Base-by-base conservation (phyloP, 2,329 filamentous ascomycete species). In the Fusarium marasasianum region DNA sequence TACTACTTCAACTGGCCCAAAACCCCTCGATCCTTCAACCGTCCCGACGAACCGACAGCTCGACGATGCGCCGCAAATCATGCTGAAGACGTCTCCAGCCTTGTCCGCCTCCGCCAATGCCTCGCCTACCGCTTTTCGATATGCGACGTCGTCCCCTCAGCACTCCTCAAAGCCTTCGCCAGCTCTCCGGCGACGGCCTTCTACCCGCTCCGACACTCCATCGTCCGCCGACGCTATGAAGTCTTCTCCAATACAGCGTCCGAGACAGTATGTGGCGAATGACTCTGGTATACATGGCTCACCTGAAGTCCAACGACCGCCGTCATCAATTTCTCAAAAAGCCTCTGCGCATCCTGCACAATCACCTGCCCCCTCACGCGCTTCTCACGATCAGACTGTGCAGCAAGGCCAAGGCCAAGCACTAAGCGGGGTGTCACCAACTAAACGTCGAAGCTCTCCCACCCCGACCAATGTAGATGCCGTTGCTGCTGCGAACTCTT, bases 51-150 rank as follows among this genome's bases (percentile, higher is more conserved):
- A 63, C 54, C 69, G 58, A 76, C 56, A 64, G 59, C 72, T 70
- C 38, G 80, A 87, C 82, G 81, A 87, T 86, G 86, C 82, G 82
- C 81, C 82, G 82, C 82, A 82, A 84, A 88, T 82, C 85, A 90
- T 90, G 88, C 86, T 90, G 86, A 88, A 87, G 81, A 88, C 87
- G 79, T 89, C 88, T 78, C 87, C 87, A 70, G 83, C 86, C 75
- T 82, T 86, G 78, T 80, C 86, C 80, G 82, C 82, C 79, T 84
- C 87, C 76, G 83, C 86, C 82, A 88, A 85, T 84, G 84, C 86
- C 79, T 89, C 88, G 57, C 87, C 87, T 71, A 82, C 82, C 77
- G 84, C 77, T 82, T 87, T 82, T 80, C 83, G 76, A 75, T 80
- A 81, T 78, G 78, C 79, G 69, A 80, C 77, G 54, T 65, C 73